Conservation (phyloP, 148 eudicot species). For the Camellia lanceoleosa region DNA sequence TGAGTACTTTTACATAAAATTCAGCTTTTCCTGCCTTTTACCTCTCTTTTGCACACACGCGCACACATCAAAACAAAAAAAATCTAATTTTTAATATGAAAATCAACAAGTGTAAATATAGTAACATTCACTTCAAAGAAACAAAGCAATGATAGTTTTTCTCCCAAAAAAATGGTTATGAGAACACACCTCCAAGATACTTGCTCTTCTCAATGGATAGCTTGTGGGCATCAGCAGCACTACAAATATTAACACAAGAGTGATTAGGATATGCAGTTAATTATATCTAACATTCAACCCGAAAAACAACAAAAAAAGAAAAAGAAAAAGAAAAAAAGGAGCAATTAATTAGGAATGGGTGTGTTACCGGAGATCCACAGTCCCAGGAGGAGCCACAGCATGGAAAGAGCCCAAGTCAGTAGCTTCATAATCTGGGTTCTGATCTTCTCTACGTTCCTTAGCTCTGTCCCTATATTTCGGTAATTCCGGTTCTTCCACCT, state of each 20-base stretch:
- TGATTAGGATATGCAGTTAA: neutral
- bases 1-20: neutral
- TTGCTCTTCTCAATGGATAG: conserved; percentile 97
- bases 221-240: conserved; percentile 87
- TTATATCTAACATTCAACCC: neutral
- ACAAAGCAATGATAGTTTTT: neutral
- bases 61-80: neutral
- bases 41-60: neutral
- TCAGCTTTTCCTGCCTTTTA: neutral
- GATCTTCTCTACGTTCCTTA: conserved; percentile 93
- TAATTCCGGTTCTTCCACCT: conserved; percentile 70
- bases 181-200: conserved; percentile 87
- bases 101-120: neutral
- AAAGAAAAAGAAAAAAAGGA: too few species aligned
- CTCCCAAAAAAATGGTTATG: neutral
- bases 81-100: neutral
- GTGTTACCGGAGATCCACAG: conserved; percentile 63
- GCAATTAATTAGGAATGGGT: neutral
- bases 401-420: conserved; percentile 78
- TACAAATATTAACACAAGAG: conserved; percentile 18
- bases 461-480: conserved; percentile 94
- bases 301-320: neutral
- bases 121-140: neutral
- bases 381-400: conserved; percentile 98
- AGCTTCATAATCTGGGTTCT: conserved; percentile 91